Conservation (phyloP, 495 filamentous ascomycete genomes). For the Lophium mytilinum region DNA sequence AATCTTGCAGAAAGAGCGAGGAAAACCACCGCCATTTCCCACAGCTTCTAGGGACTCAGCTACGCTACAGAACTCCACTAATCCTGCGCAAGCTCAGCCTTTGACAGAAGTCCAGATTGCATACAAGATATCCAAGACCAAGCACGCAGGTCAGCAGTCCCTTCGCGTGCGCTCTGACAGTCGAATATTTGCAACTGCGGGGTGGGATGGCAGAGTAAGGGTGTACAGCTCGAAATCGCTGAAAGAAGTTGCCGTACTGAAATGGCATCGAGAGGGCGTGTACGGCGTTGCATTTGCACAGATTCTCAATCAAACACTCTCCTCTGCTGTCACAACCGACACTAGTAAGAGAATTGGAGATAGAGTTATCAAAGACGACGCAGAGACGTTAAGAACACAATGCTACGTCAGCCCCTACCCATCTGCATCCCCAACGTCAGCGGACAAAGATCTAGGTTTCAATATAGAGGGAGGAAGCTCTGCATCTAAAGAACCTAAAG, state of each 20-base stretch:
- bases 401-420: too few relatives aligned
- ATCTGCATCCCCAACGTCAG: not conserved
- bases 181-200: slow-evolving; percentile 80
- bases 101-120: slow-evolving; percentile 4
- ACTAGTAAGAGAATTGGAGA: slow-evolving; percentile 13
- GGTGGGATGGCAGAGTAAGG: slow-evolving; percentile 77
- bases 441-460: not conserved
- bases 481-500: not conserved
- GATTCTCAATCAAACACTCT: not conserved
- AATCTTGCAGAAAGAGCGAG: slow-evolving; percentile 24
- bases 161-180: slow-evolving; percentile 71
- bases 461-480: not conserved
- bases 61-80: not conserved
- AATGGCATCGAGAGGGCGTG: slow-evolving; percentile 88
- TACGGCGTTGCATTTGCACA: slow-evolving; percentile 77
- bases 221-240: slow-evolving; percentile 76
- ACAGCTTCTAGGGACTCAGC: not conserved
- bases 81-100: slow-evolving; percentile 19
- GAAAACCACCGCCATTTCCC: slow-evolving; percentile 20
- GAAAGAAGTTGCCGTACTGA: slow-evolving; percentile 85
- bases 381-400: not conserved
- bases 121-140: slow-evolving; percentile 49
- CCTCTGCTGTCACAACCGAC: too few relatives aligned
- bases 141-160: slow-evolving; percentile 83
- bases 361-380: not conserved